Evolutionary conservation across 2,329 filamentous ascomycete genomes (phyloP).

Genomic region (Phyllosticta ampelicida): DNA sequence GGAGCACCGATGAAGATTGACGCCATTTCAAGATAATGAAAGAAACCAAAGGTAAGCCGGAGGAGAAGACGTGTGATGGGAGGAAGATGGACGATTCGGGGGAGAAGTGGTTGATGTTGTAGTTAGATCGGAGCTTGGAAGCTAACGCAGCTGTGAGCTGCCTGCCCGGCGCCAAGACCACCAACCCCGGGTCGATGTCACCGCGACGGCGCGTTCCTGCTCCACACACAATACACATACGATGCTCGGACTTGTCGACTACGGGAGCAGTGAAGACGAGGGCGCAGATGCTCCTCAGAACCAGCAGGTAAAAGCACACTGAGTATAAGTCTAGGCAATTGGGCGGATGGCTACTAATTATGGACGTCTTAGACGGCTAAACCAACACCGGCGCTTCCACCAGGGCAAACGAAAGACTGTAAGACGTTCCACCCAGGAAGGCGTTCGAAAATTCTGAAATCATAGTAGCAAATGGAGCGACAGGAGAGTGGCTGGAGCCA

Average conservation of each 20-base stretch:
- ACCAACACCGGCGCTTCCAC: neutral
- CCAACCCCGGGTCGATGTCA: conserved; percentile 4
- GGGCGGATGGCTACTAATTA: conserved; percentile 39
- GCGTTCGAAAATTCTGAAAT: neutral
- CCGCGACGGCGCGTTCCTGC: neutral
- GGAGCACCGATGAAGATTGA: conserved; percentile 42
- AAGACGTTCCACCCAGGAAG: conserved; percentile 3
- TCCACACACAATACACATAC: neutral
- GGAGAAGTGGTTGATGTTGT: neutral
- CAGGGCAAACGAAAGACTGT: conserved; percentile 12
- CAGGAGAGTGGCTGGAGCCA: neutral
- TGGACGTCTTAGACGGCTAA: conserved; percentile 12
- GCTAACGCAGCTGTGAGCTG: conserved; percentile 11
- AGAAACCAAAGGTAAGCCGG: neutral
- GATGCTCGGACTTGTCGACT: conserved; percentile 34
- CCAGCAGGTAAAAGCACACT: conserved; percentile 28
- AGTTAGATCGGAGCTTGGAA: conserved; percentile 8
- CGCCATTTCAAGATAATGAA: conserved; percentile 34
- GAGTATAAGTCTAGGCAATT: conserved; percentile 11
- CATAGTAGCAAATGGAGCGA: neutral
- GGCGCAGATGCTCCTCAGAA: conserved; percentile 19
- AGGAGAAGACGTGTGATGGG: neutral
- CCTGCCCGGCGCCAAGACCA: conserved; percentile 10
- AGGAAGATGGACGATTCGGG: neutral
- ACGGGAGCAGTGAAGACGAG: conserved; percentile 39